Conservation (phyloP, 1,139 yeast species). For the Hansenula anomala region DNA sequence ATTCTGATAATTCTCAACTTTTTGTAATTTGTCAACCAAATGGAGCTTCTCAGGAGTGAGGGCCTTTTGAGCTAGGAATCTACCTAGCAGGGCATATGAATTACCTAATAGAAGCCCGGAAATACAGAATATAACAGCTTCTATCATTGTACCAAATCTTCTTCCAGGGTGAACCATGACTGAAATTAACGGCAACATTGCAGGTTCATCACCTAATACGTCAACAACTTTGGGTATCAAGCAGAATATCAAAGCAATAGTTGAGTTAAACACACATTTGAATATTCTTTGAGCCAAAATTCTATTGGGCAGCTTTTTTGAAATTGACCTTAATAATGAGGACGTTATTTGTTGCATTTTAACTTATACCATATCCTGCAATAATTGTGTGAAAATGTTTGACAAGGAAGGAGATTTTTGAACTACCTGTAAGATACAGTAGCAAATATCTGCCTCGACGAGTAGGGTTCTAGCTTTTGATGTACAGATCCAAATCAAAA, state of each 20-base stretch:
- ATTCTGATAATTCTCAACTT: conserved; percentile 22
- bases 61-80: conserved; percentile 35
- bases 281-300: conserved; percentile 27
- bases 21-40: conserved; percentile 25
- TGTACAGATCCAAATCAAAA: too few species aligned
- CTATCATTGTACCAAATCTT: conserved; percentile 42
- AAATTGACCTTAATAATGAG: too few species aligned
- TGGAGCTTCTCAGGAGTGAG: conserved; percentile 25
- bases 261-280: conserved; percentile 34
- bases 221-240: conserved; percentile 30
- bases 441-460: too few species aligned
- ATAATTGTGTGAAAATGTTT: too few species aligned
- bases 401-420: too few species aligned
- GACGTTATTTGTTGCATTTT: too few species aligned
- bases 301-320: too few species aligned
- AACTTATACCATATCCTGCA: too few species aligned
- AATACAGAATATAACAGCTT: conserved; percentile 33
- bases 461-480: too few species aligned
- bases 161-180: conserved; percentile 47
- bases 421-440: too few species aligned
- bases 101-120: conserved; percentile 39
- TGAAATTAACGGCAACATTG: conserved; percentile 38
- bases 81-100: conserved; percentile 35
- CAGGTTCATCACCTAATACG: conserved; percentile 35
- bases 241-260: conserved; percentile 35